These are phyloP conservation scores for Metarhizium sp. DNA, from an alignment of 2,329 filamentous ascomycete species.

Conservation along the genomic window DNA sequence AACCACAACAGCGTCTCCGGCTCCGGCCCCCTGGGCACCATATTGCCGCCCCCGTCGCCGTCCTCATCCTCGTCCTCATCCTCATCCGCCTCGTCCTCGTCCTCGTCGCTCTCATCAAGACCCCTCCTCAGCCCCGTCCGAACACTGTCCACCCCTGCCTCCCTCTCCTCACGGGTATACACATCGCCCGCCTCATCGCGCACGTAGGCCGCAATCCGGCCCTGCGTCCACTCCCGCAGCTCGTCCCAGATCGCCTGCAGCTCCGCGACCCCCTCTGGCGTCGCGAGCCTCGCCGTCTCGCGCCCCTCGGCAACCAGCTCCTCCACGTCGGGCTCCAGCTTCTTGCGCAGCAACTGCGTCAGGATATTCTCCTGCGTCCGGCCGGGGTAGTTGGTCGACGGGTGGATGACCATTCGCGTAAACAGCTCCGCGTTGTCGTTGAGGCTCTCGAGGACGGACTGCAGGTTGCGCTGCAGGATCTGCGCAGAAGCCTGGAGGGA, in stretches of 20 bases:
- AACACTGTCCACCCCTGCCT: slow-evolving; percentile 56
- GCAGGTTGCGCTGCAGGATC: slow-evolving; percentile 63
- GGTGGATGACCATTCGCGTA: slow-evolving; percentile 61
- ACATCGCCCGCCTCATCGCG: slow-evolving; percentile 43
- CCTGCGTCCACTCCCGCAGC: slow-evolving; percentile 30
- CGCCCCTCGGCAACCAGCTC: slow-evolving; percentile 60
- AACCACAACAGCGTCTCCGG: slow-evolving; percentile 40
- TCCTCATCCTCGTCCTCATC: slow-evolving; percentile 15
- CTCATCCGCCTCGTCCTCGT: slow-evolving; percentile 43
- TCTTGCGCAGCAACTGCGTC: slow-evolving; percentile 67
- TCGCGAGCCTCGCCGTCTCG: slow-evolving; percentile 30
- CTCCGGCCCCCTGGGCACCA: slow-evolving; percentile 26
- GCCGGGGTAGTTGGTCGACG: slow-evolving; percentile 65
- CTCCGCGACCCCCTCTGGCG: slow-evolving; percentile 31
- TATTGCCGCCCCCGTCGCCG: slow-evolving; percentile 11
- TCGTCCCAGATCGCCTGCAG: slow-evolving; percentile 50
- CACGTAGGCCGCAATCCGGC: slow-evolving; percentile 31
- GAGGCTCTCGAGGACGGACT: slow-evolving; percentile 55
- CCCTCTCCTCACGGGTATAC: slow-evolving; percentile 64
- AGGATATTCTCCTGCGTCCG: slow-evolving; percentile 58
- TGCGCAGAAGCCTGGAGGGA: slow-evolving; percentile 63
- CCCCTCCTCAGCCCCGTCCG: slow-evolving; percentile 58
- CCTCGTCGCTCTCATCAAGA: slow-evolving; percentile 42
- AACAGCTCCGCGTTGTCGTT: slow-evolving; percentile 59
- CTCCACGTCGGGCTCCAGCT: slow-evolving; percentile 70